These are phyloP conservation scores for Lichina pygmaea DNA, from an alignment of 495 filamentous ascomycete genomes.

Conservation along the genomic window DNA sequence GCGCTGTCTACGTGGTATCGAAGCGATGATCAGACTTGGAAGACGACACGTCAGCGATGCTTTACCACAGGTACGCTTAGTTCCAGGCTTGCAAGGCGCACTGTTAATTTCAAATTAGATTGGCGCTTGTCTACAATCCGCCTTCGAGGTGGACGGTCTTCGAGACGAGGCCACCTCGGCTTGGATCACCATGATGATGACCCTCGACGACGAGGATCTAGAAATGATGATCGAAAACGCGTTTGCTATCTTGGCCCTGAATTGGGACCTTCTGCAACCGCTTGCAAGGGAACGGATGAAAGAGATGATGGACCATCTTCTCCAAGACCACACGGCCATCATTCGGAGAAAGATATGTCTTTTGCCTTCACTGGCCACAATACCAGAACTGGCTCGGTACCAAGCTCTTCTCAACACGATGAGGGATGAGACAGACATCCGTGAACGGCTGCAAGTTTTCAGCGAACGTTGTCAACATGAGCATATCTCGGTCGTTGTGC, in stretches of 20 bases:
- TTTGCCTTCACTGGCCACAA: slow-evolving; percentile 52
- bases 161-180: slow-evolving; percentile 53
- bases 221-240: slow-evolving; percentile 58
- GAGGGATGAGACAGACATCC: slow-evolving; percentile 29
- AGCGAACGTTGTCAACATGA: slow-evolving; percentile 50
- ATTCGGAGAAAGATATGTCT: slow-evolving; percentile 36
- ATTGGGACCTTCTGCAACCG: slow-evolving; percentile 44
- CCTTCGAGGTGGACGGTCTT: slow-evolving; percentile 42
- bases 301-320: slow-evolving; percentile 32
- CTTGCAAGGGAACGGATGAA: slow-evolving; percentile 27
- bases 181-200: slow-evolving; percentile 53
- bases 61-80: slow-evolving; percentile 45
- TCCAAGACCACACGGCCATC: slow-evolving; percentile 28
- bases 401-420: slow-evolving; percentile 33
- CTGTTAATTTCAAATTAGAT: slow-evolving; percentile 23
- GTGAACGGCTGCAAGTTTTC: slow-evolving; percentile 40
- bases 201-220: slow-evolving; percentile 53
- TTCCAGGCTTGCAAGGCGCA: slow-evolving; percentile 3
- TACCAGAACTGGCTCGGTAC: slow-evolving; percentile 37
- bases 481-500: slow-evolving; percentile 54
- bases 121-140: slow-evolving; percentile 65
- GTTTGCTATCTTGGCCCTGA: slow-evolving; percentile 56
- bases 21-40: slow-evolving; percentile 60
- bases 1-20: slow-evolving; percentile 53
- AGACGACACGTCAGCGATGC: slow-evolving; percentile 43